Evolutionary conservation across 2,329 filamentous ascomycete species (phyloP).

Genomic region (Trichophyton schoenleinii): DNA sequence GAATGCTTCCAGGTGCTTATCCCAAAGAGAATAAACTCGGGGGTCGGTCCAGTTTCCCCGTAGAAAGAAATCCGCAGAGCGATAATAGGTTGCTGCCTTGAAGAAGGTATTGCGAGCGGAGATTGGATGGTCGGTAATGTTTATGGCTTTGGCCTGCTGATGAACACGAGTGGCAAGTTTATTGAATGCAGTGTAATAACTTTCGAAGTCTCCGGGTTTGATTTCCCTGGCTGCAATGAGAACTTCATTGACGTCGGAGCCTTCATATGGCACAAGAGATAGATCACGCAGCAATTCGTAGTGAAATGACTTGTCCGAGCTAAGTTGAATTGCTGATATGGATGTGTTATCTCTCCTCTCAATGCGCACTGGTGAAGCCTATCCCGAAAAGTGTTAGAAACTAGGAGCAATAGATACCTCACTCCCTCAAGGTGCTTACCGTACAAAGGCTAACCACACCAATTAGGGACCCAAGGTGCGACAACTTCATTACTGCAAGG

Average conservation of each 20-base stretch:
- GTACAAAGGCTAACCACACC: neutral
- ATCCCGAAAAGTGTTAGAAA: neutral
- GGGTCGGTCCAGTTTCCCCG: constrained; percentile 31
- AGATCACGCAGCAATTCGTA: constrained; percentile 11
- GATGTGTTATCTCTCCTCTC: neutral
- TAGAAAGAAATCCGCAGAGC: constrained; percentile 32
- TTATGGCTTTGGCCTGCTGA: constrained; percentile 9
- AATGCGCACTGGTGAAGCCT: neutral
- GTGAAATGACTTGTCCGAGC: constrained; percentile 11
- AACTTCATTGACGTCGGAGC: constrained; percentile 10
- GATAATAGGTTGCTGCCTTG: constrained; percentile 30
- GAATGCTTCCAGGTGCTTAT: constrained; percentile 25
- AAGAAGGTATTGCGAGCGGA: constrained; percentile 23
- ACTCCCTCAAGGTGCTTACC: neutral
- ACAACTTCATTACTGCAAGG: neutral
- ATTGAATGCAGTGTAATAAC: constrained; percentile 10
- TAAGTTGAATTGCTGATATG: constrained; percentile 3
- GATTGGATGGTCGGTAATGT: constrained; percentile 8
- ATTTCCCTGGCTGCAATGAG: constrained; percentile 11
- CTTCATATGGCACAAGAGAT: constrained; percentile 5
- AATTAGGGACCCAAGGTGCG: neutral
- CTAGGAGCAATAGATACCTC: neutral
- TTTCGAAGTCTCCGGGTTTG: constrained; percentile 8
- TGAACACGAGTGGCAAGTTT: constrained; percentile 11
- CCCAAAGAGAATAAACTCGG: constrained; percentile 28